Conservation (phyloP, 352 stramenopile species). For the Phytophthora melonis region DNA sequence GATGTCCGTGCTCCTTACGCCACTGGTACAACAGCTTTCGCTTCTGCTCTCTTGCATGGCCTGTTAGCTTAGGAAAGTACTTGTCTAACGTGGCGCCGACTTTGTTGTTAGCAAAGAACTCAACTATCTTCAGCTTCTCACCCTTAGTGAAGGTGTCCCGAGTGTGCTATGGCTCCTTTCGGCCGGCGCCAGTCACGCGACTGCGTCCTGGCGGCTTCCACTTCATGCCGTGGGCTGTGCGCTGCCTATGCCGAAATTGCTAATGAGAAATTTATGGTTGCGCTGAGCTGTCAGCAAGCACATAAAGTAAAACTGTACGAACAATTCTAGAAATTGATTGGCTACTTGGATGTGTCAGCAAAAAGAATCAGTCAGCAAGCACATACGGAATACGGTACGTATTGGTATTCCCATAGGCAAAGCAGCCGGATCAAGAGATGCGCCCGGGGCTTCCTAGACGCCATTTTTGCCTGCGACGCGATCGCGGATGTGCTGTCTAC, state of each 20-base stretch:
- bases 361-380: not conserved
- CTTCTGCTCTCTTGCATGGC: not conserved
- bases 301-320: not conserved
- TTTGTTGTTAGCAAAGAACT: not conserved
- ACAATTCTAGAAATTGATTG: not conserved
- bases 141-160: not conserved
- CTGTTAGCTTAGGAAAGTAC: not conserved
- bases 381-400: not conserved
- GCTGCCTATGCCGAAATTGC: not conserved
- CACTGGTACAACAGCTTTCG: not conserved
- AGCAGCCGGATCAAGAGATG: conserved; percentile 9
- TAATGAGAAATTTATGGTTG: not conserved
- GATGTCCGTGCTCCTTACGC: not conserved
- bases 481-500: conserved; percentile 28
- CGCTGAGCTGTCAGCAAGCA: not conserved
- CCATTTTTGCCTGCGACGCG: conserved; percentile 11
- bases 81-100: not conserved
- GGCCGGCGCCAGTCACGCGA: not conserved
- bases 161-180: not conserved
- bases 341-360: not conserved
- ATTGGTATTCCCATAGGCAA: not conserved
- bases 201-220: not conserved
- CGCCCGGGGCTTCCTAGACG: conserved; percentile 3
- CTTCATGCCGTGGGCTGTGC: not conserved
- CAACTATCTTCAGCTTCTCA: not conserved